A percentile compares a stretch with the other conserved stretches of the same genome.
Evolutionary conservation across 2,329 filamentous ascomycete species (phyloP).

Genomic region (Aureobasidium sp.): DNA sequence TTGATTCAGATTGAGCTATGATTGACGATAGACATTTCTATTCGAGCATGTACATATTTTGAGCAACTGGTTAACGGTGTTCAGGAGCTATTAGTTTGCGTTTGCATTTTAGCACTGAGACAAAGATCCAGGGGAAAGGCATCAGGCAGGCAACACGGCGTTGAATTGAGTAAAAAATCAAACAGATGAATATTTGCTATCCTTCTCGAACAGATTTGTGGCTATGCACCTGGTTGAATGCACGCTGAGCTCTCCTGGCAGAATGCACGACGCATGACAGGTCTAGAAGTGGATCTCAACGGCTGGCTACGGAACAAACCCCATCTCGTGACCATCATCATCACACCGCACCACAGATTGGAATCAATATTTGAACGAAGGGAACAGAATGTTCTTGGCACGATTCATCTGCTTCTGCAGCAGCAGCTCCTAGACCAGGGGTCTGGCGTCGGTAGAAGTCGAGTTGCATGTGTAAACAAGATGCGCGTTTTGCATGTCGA

Average conservation of each 20-base stretch:
- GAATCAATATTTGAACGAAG: neutral
- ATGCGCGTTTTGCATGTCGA: neutral
- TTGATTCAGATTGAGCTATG: conserved; percentile 4
- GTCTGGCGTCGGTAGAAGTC: neutral
- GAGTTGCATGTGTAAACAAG: neutral
- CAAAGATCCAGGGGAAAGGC: neutral
- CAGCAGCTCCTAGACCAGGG: neutral
- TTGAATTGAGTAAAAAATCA: neutral
- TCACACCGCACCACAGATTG: neutral
- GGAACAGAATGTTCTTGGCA: neutral
- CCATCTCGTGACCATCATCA: conserved; percentile 7
- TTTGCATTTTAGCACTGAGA: neutral
- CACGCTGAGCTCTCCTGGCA: neutral
- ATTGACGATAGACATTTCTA: neutral
- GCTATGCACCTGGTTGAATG: neutral
- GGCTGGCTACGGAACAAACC: neutral
- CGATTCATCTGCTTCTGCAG: neutral
- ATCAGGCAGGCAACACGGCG: neutral
- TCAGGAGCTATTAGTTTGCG: neutral
- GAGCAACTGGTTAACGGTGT: neutral
- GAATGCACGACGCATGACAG: conserved; percentile 5
- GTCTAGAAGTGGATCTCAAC: conserved; percentile 11
- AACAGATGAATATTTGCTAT: neutral
- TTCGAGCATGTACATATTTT: conserved; percentile 7
- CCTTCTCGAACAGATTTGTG: neutral